These are phyloP conservation scores for Puya raimondii DNA, from an alignment of 176 grass and related monocot species.

Conservation along the genomic window DNA sequence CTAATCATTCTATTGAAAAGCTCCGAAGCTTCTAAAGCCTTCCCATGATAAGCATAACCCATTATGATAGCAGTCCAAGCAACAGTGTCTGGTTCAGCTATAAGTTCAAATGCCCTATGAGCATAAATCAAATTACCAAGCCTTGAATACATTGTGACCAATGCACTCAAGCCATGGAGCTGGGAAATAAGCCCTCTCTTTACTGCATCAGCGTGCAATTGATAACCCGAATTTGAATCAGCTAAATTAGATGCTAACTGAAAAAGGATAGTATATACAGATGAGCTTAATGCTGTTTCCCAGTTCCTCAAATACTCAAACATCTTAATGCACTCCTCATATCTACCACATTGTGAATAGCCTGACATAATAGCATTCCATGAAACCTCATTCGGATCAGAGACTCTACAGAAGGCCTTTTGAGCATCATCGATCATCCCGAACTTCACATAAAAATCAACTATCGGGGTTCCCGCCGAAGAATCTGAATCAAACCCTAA, in stretches of 20 bases:
- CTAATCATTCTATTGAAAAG: conserved; percentile 13
- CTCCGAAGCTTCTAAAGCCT: conserved; percentile 11
- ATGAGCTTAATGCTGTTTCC: conserved; percentile 7
- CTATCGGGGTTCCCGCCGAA: conserved; percentile 18
- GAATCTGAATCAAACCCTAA: conserved; percentile 19
- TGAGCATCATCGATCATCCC: conserved; percentile 15
- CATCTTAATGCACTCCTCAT: conserved; percentile 17
- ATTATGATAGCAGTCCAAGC: conserved; percentile 20
- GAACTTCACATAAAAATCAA: conserved; percentile 17
- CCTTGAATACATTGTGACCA: conserved; percentile 20
- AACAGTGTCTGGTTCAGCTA: conserved; percentile 18
- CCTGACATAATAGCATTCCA: conserved; percentile 24
- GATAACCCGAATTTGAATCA: conserved; percentile 18
- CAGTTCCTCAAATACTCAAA: conserved; percentile 11
- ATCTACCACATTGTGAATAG: conserved; percentile 14
- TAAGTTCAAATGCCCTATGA: conserved; percentile 9
- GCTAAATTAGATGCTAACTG: conserved; percentile 9
- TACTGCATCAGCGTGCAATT: conserved; percentile 28
- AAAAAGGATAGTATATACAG: conserved; percentile 19
- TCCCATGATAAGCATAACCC: conserved; percentile 16
- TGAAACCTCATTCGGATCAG: conserved; percentile 13
- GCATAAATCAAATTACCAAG: conserved; percentile 21
- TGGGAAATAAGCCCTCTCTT: conserved; percentile 13
- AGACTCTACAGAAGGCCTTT: conserved; percentile 13
- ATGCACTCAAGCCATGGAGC: conserved; percentile 16